These are phyloP conservation scores for Bocquillonia castaneifolia DNA, from an alignment of 441 rosid genomes.

Conservation along the genomic window DNA sequence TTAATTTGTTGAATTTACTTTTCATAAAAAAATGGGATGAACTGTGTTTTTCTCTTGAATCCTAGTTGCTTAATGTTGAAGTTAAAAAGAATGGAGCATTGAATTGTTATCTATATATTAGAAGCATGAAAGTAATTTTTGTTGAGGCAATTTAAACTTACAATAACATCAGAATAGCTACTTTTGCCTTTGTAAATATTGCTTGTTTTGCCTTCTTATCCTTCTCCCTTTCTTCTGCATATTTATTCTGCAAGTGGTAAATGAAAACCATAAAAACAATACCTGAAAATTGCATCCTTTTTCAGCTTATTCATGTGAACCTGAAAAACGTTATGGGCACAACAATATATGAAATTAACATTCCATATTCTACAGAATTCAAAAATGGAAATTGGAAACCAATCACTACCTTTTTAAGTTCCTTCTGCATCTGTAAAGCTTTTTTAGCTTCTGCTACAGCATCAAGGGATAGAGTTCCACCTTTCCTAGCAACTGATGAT, in stretches of 20 bases:
- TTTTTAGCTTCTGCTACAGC: conserved; percentile 87
- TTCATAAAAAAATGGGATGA: no score
- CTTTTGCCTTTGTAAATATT: conserved; percentile 74
- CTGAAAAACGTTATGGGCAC: conserved; percentile 37
- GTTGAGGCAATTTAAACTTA: no score
- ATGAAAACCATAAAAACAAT: conserved; percentile 18
- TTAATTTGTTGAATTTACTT: no score
- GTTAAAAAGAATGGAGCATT: no score
- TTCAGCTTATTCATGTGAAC: conserved; percentile 96
- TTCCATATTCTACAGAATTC: conserved; percentile 1
- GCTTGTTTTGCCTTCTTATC: conserved; percentile 93
- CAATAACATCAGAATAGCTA: no score
- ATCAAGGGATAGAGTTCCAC: conserved; percentile 73
- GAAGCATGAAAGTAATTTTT: no score
- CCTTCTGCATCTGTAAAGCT: conserved; percentile 67
- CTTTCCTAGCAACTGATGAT: conserved; percentile 67
- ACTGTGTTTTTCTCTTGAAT: no score
- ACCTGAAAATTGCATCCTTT: conserved; percentile 91
- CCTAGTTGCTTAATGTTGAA: no score
- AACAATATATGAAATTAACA: conserved; percentile 3
- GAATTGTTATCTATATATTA: no score
- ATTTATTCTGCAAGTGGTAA: conserved; percentile 53
- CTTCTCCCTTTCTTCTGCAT: conserved; percentile 86
- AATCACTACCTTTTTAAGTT: conserved; percentile 60
- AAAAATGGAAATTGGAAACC: conserved; percentile 1